Evolutionary conservation across 306 rosid genomes (phyloP), one percentile per base, ranked within the genome.

Genomic region (Sesbania bispinosa): DNA sequence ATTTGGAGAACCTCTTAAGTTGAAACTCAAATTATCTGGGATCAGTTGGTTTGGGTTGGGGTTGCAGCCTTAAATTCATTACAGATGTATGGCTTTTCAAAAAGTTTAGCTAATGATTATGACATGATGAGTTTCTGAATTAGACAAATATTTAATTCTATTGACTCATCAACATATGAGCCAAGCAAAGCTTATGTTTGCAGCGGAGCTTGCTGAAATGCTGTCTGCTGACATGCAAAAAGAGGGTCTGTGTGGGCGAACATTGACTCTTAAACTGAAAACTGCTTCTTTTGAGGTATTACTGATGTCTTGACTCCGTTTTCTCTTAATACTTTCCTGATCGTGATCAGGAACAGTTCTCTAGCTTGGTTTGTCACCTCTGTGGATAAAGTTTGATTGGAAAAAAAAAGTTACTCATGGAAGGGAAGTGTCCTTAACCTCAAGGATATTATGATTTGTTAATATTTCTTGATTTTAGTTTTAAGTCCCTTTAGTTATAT

Each of bases 171-270:
- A 64, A 18, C 27, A 58, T 69, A 57, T 60, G 61, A 75, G 14
- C 35, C 69, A 27, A 77, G 58, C 48, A 21, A 74, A 42, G 33
- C 73, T 82, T 36, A 48, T 83, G 48, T 57, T 78, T 86, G 89
- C 95, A 94, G 98, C 61, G 69, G 97, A 90, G 69, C 88, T 90
- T 79, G 89, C 95, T n/a, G 95, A 94, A 73, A 87, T 83, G 87
- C 84, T 94, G 51, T 90, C 91, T 13, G 10, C 76, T 15, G 98
- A 94, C 84, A 89, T 94, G 98, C 89, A 87, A 35, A 94, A 85
- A 58, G 98, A 90, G 81, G 92, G 87, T 67, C 89, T 94, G 26
- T 54, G 54, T 55, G 98, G 98, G 69, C 82, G 96, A 51, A 90
- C 97, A 26, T 78, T 90, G 84, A 94, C 97, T 66, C 90, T 90